Base-by-base conservation (phyloP, 306 rosid species). In the Begonia fuchsioides region DNA sequence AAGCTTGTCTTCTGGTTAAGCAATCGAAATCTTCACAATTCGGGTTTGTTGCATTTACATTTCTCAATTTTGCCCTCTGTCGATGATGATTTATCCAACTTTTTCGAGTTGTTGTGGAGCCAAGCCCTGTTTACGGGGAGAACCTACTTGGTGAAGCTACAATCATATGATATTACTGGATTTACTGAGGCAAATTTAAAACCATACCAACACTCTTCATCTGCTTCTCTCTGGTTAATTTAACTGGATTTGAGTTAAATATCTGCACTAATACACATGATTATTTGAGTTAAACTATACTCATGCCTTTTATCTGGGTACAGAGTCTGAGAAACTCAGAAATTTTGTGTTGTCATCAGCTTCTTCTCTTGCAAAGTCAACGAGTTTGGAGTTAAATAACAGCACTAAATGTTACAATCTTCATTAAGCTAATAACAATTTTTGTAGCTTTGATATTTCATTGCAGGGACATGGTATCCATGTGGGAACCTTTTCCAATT, bases 311-410 rank as follows among this genome's bases (percentile, higher is more conserved):
- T 10, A 15, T 15, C 6, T 15, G 50, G 70, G 64, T 18, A 13
- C 47, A 32, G 72, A 20, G 92, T 72, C 83, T 77, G 83, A 77
- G 56, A 4, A 72, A 70, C 83, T 80, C 81, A 1, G 14, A 46
- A n/a, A n/a, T 15, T 44, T 0, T 32, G 94, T 84, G 94, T 68
- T 72, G 86, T 74, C 90, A 80, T 80, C 92, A 77, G 77, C 83
- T 77, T 80, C 76, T 8, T 74, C 83, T 77, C n/a, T n/a, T n/a
- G 66, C n/a, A 7, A 2, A 6, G 10, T 3, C 19, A 45, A 53
- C 78, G 79, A 63, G 81, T 55, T 14, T 41, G 81, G 81, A 70
- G 90, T 68, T 70, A 84, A 84, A 84, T 77, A 70, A 63, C 81
- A 61, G 64, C 83, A 84, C 86, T 10, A 81, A 16, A 69, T 77